Evolutionary conservation across 2,329 filamentous ascomycete species (phyloP), one percentile per base, ranked within the genome.

Genomic region (Microcyclosporella mali): DNA sequence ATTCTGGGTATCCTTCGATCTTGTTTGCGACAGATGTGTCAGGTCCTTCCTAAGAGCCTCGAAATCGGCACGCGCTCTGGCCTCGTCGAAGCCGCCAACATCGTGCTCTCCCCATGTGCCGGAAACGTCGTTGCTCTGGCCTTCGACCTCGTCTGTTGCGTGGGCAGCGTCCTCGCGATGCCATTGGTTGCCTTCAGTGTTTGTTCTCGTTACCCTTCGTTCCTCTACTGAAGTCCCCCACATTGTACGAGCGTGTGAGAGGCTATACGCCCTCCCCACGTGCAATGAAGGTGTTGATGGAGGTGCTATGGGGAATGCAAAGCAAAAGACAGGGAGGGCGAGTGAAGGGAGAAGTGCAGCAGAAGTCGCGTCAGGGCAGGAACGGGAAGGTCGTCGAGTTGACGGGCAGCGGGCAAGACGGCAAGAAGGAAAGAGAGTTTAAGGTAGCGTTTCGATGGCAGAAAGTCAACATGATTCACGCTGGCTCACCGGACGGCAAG

Each of bases 21-120:
- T 60, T 47, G 67, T 67, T 44, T 70, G 64, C 32, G 73, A 78
- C 16, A 81, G 58, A 7, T 68, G 66, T 4, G 73, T 74, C 46
- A 83, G 65, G 48, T 81, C 72, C 37, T 67, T 66, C 29, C 73
- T 67, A 58, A 83, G 70, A 32, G 72, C 70, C 51, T 79, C 72
- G 43, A 73, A 79, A 15, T 82, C 78, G 46, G 77, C 70, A 70
- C 78, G 76, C 9, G 80, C 78, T 34, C 66, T 65, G 8, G 65
- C 63, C 30, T 72, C 70, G 54, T 71, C 73, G 8, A 73, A 69
- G 17, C 72, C 71, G 4, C 77, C 78, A 19, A 71, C 68, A 57
- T 80, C 76, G 34, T 69, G 64, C 59, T 84, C 80, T 11, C 80
- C 80, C 80, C 80, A 84, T 15, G 74, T 79, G 27, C 78, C 77